These are phyloP conservation scores for Zygosaccharomyces pseudorouxii DNA, from an alignment of 805 yeast species.

Conservation along the genomic window DNA sequence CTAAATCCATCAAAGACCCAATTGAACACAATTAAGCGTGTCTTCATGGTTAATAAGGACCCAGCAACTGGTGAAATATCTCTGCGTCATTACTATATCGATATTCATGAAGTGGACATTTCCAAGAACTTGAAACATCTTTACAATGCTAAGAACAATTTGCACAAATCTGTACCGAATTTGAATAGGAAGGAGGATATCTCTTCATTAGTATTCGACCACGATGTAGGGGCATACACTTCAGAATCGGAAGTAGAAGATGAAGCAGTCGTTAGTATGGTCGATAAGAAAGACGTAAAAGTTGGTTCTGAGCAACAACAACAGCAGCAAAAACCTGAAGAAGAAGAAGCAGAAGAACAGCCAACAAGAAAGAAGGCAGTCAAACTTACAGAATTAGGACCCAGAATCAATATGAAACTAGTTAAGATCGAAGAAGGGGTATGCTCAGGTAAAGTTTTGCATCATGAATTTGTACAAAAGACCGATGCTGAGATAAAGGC, in stretches of 20 bases:
- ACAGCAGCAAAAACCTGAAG: constrained; percentile 22
- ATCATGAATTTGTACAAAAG: constrained; percentile 69
- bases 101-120: constrained; percentile 78
- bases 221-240: constrained; percentile 70
- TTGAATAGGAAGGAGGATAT: constrained; percentile 65
- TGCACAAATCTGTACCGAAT: constrained; percentile 65
- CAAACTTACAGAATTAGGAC: constrained; percentile 89
- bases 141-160: constrained; percentile 54
- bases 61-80: constrained; percentile 69
- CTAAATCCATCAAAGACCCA: constrained; percentile 79
- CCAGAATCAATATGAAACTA: constrained; percentile 70
- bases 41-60: constrained; percentile 73
- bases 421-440: constrained; percentile 90
- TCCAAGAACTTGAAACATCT: constrained; percentile 68
- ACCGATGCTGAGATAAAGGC: constrained; percentile 52
- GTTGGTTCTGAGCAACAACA: constrained; percentile 16
- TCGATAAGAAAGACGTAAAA: constrained; percentile 28
- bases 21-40: constrained; percentile 73
- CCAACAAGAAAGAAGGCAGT: constrained; percentile 68
- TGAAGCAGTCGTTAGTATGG: constrained; percentile 70
- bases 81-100: constrained; percentile 83
- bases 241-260: constrained; percentile 94
- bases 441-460: constrained; percentile 82
- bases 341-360: constrained; percentile 13
- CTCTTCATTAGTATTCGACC: constrained; percentile 77